A percentile compares a stretch with the other conserved stretches of the same genome.
phyloP scores from a whole-genome alignment of 306 rosid genomes.

The Acacia acuminata region DNA sequence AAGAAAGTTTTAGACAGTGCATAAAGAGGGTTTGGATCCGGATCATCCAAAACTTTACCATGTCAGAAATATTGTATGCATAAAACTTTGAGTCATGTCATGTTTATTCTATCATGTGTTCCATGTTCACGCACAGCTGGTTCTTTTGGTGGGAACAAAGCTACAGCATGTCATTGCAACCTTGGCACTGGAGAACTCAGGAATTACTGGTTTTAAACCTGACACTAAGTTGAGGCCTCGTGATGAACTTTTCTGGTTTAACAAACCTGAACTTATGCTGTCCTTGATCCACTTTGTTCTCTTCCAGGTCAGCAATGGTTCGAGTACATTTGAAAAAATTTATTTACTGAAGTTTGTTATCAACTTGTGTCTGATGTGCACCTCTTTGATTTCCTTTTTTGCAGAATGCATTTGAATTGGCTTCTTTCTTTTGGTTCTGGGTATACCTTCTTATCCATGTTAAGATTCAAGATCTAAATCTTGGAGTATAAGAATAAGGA shows the following conservation, averaged over 20 bases:
- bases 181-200: constrained; percentile 89
- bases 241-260: constrained; percentile 98
- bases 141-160: constrained; percentile 92
- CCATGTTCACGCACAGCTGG: constrained; percentile 54
- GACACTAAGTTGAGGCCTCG: constrained; percentile 87
- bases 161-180: constrained; percentile 93
- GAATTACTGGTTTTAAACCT: constrained; percentile 51
- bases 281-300: constrained; percentile 93
- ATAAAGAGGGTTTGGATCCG: background rate
- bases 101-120: constrained; percentile 30
- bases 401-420: constrained; percentile 97
- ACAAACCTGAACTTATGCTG: constrained; percentile 86
- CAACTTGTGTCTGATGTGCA: constrained; percentile 15
- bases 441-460: constrained; percentile 62
- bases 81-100: background rate
- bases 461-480: constrained; percentile 14
- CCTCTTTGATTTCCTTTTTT: constrained; percentile 19
- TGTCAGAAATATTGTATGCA: constrained; percentile 8
- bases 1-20: no score
- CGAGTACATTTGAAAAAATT: constrained; percentile 22
- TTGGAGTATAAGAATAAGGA: constrained; percentile 5
- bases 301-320: constrained; percentile 70
- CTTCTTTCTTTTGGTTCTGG: constrained; percentile 99
- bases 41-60: constrained; percentile 17
- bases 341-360: constrained; percentile 18